phyloP scores from a whole-genome alignment of 2,329 filamentous ascomycete species.

The Sporothrix mexicana region DNA sequence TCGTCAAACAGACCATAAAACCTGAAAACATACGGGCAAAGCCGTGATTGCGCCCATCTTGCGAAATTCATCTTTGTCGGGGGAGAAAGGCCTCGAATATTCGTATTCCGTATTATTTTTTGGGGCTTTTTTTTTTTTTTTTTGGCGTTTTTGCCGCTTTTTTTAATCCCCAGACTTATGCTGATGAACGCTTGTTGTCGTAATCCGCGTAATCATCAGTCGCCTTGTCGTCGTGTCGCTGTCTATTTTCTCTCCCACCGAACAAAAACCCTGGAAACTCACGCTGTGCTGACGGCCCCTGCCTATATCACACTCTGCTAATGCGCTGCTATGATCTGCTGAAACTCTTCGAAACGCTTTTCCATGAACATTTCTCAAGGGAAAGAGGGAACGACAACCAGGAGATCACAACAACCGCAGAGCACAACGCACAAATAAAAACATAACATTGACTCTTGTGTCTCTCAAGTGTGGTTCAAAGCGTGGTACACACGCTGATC shows the following conservation, averaged over 20 bases:
- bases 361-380: neutral
- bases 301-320: neutral
- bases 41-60: constrained; percentile 1
- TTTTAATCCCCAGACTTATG: no score
- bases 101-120: neutral
- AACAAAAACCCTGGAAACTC: neutral
- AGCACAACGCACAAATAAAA: neutral
- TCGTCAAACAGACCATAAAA: no score
- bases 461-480: neutral
- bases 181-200: neutral
- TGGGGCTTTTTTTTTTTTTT: neutral
- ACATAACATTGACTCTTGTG: no score
- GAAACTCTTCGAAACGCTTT: constrained; percentile 29
- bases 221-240: neutral
- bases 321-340: constrained; percentile 24
- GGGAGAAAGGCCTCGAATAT: neutral
- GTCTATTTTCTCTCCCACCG: neutral
- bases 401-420: constrained; percentile 1
- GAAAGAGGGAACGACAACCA: constrained; percentile 8
- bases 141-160: neutral
- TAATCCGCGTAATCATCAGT: neutral
- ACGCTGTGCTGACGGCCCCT: neutral
- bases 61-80: neutral
- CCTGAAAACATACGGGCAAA: constrained; percentile 2
- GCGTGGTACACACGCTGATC: constrained; percentile 11